Conservation (phyloP, 805 yeast genomes). For the Saitoella complicata region DNA sequence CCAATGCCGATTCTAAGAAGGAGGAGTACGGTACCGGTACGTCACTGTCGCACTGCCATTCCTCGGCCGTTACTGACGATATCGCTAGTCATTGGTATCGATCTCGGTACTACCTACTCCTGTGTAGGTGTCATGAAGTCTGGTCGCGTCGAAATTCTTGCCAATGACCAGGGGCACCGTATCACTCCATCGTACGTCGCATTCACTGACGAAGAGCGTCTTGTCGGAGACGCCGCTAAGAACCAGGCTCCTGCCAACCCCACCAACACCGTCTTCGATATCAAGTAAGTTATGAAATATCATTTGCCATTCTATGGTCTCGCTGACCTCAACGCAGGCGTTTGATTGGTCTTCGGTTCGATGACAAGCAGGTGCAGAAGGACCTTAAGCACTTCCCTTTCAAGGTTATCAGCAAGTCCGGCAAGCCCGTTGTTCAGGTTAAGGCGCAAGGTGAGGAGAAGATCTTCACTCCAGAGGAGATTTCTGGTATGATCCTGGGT, state of each 20-base stretch:
- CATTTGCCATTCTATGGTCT: background rate
- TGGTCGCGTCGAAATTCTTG: slow-evolving; percentile 86
- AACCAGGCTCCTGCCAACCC: slow-evolving; percentile 98
- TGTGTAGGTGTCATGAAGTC: slow-evolving; percentile 83
- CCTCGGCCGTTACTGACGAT: background rate
- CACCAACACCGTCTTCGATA: slow-evolving; percentile 76
- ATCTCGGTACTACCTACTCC: slow-evolving; percentile 94
- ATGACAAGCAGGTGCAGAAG: slow-evolving; percentile 58
- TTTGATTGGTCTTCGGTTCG: slow-evolving; percentile 70
- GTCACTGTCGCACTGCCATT: too few species aligned
- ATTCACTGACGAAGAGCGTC: slow-evolving; percentile 85
- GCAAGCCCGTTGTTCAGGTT: slow-evolving; percentile 78
- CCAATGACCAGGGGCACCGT: slow-evolving; percentile 97
- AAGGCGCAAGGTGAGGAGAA: slow-evolving; percentile 74
- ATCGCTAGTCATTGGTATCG: slow-evolving; percentile 65
- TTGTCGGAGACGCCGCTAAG: slow-evolving; percentile 95
- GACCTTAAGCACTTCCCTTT: slow-evolving; percentile 85
- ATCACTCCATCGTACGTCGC: slow-evolving; percentile 96
- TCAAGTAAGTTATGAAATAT: slow-evolving; percentile 31
- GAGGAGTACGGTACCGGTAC: background rate
- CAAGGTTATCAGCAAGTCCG: slow-evolving; percentile 56
- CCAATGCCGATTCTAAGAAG: background rate
- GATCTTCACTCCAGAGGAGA: slow-evolving; percentile 86
- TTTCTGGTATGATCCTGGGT: slow-evolving; percentile 78
- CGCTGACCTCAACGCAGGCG: slow-evolving; percentile 48